phyloP scores from a whole-genome alignment of 1,139 yeast genomes.

The Torulaspora globosa region DNA sequence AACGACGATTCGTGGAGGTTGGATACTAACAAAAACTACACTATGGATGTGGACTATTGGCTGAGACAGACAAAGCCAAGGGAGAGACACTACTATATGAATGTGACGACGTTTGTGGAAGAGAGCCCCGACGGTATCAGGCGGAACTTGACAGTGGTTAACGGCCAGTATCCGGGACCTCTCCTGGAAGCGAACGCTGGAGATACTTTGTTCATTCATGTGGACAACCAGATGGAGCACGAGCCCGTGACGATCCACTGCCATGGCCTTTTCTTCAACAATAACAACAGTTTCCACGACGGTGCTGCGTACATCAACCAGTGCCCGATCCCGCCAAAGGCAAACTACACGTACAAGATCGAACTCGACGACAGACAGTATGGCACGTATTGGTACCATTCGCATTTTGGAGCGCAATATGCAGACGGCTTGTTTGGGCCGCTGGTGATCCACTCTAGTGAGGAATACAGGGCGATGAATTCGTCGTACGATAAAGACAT shows the following conservation, averaged over 20 bases:
- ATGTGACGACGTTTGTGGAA: conserved; percentile 19
- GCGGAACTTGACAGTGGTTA: conserved; percentile 40
- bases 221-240: conserved; percentile 45
- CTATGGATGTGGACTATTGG: conserved; percentile 20
- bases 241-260: conserved; percentile 52
- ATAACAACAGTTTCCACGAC: conserved; percentile 50
- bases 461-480: conserved; percentile 37
- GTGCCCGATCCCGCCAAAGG: conserved; percentile 57
- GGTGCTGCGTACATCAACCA: conserved; percentile 59
- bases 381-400: conserved; percentile 63
- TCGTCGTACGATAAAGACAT: conserved; percentile 49
- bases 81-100: conserved; percentile 23
- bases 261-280: conserved; percentile 52
- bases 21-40: conserved; percentile 20
- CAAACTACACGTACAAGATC: conserved; percentile 49
- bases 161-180: conserved; percentile 49
- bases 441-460: conserved; percentile 46
- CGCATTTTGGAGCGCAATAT: conserved; percentile 54
- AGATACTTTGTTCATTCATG: conserved; percentile 47
- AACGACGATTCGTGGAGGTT: conserved; percentile 15
- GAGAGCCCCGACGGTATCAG: conserved; percentile 34
- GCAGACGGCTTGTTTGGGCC: conserved; percentile 60
- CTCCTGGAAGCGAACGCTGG: conserved; percentile 44
- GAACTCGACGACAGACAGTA: conserved; percentile 45
- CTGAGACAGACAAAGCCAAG: conserved; percentile 11